Conservation (phyloP, 2,329 filamentous ascomycete species). For the Eutypa lata region DNA sequence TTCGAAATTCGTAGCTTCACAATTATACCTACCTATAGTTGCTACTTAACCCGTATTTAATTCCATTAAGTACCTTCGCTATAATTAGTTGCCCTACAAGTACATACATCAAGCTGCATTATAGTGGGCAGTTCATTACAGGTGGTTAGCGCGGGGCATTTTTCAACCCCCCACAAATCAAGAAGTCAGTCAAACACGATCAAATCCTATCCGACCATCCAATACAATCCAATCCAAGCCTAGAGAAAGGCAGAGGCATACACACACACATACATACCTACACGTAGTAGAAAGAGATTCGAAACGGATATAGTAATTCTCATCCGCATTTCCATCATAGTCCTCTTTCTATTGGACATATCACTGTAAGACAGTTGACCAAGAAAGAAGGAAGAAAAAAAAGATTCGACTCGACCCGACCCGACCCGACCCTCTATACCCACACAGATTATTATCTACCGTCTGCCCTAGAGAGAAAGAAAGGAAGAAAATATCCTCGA, state of each 20-base stretch:
- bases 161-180: conserved; percentile 5
- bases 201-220: neutral
- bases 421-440: neutral
- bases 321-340: no score
- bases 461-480: neutral
- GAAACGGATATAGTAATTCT: no score
- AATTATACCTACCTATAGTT: neutral
- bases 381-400: no score
- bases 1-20: neutral
- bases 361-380: no score
- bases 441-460: neutral
- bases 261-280: no score
- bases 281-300: no score
- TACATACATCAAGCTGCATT: neutral
- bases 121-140: no score
- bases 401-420: no score
- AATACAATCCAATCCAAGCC: neutral
- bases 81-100: no score
- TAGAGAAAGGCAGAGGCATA: neutral
- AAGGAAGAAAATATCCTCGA: neutral
- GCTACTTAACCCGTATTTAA: no score
- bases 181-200: neutral
- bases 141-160: conserved; percentile 3
- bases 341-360: no score
- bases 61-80: no score